Evolutionary conservation across 176 grass and related monocot species (phyloP), one percentile per base, ranked within the genome.

Genomic region (Calamus simplicifolius): DNA sequence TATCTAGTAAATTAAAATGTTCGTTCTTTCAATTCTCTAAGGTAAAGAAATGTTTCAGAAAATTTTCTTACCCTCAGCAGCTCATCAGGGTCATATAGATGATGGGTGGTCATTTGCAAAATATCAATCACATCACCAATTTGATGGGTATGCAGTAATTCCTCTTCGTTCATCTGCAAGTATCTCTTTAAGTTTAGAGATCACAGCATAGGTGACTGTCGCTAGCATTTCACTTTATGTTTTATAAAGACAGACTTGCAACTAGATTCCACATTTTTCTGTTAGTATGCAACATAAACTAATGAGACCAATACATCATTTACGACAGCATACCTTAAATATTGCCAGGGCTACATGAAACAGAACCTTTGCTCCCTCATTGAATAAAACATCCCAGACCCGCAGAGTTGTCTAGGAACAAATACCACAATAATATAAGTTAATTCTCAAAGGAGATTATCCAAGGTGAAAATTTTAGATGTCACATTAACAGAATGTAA

Each of bases 321-420:
- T 35, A 35, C 6, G 21, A 66, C 28, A 14, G 50, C 50, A 65
- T 73, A 97, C 92, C 92, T 97, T 97, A 69, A 97, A 88, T 56
- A 91, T 85, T 75, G 92, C 92, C 18, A 97, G 76, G 48, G 87
- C 92, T 2, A 97, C 87, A 85, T 88, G 86, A 75, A 97, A 97
- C 68, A 97, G 74, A 69, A 97, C 92, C 68, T 97, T 91, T 59
- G 92, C 92, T 29, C 92, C 92, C 74, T 97, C 92, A 23, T 98
- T 91, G 74, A 98, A 98, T 13, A 98, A 69, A 59, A 92, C 84
- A 83, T 98, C 93, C 93, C 93, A 98, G 8, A 98, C 93, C 19
- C 93, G 64, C 15, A 98, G 69, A 8, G 93, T 83, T 85, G 93
- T 92, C 84, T 98, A 75, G n/a, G 69, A 63, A 3, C 54, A 63